A percentile compares a stretch with the other conserved stretches of the same genome.
These are phyloP conservation scores for Nephelium lappaceum DNA, from an alignment of 345 rosid genomes.

Conservation along the genomic window DNA sequence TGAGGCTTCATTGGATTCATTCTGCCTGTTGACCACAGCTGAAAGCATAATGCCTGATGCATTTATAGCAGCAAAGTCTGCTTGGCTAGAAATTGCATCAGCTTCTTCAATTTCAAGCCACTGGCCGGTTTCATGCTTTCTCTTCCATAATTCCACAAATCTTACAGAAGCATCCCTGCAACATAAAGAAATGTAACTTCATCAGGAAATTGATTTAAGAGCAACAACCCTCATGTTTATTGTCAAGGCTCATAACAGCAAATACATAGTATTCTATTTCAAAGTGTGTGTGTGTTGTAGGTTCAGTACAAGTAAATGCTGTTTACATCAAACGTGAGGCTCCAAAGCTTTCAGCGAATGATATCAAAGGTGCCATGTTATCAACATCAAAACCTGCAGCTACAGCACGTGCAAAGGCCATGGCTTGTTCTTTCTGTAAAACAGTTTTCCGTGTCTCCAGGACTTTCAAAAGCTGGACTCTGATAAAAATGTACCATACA, in stretches of 20 bases:
- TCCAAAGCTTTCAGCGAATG: constrained; percentile 85
- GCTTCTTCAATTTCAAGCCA: constrained; percentile 89
- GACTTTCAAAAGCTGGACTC: constrained; percentile 89
- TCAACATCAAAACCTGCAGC: constrained; percentile 97
- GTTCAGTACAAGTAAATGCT: constrained; percentile 14
- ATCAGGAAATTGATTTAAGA: constrained; percentile 11
- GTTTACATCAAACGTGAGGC: constrained; percentile 82
- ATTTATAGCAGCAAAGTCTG: constrained; percentile 60
- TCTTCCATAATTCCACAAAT: constrained; percentile 85
- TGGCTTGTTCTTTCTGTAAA: constrained; percentile 98
- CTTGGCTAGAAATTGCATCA: constrained; percentile 56
- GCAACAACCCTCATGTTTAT: constrained; percentile 6
- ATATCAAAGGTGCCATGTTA: constrained; percentile 67
- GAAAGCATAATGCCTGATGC: constrained; percentile 72
- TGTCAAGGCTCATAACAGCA: not conserved
- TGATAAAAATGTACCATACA: constrained; percentile 28
- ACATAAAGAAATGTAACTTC: constrained; percentile 28
- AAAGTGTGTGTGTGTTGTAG: not conserved
- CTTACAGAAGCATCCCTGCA: constrained; percentile 85
- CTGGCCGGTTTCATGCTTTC: constrained; percentile 92
- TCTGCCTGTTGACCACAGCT: constrained; percentile 49
- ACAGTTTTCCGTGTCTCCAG: constrained; percentile 77
- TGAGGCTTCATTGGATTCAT: constrained; percentile 44
- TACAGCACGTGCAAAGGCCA: constrained; percentile 99
- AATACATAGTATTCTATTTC: not conserved